Base-by-base conservation (phyloP, 2,329 filamentous ascomycete genomes). In the Aureobasidium sp. region DNA sequence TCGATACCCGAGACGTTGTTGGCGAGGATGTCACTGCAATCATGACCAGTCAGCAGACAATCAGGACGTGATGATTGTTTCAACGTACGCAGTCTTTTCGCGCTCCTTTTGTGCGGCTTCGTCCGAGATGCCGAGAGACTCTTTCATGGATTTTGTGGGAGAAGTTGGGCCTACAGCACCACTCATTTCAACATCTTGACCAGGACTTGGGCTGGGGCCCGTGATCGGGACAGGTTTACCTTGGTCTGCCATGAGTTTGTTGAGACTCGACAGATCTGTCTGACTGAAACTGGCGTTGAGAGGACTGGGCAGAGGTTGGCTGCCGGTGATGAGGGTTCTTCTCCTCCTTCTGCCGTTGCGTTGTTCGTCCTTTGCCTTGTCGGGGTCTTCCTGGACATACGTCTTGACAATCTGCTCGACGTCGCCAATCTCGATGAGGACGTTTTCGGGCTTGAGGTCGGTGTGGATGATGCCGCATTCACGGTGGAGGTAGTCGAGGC, bases 381-480 rank as follows among this genome's bases (percentile, higher is more conserved):
- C 69, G 17, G 74, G 52, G 45, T 93, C 87, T 57, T 84, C 88
- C 71, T 95, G 91, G 53, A 98, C 91, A 59, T 94, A 91, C 56
- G 88, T 90, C 72, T 95, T 91, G 55, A 98, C 93, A 58, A 97
- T 97, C 70, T 97, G 89, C 74, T 98, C 93, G 45, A 98, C 93
- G 63, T 98, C 93, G 60, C 93, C 93, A 65, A 98, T 97, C 72
- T 98, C 93, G 67, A 98, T 97, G 60, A 98, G 77, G 27, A 98
- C 93, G 66, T 98, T 98, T 69, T 98, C 93, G 42, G 93, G 93
- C 71, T 98, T 96, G 62, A 97, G 74, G 67, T 96, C 91, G 56
- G 93, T 97, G 71, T 98, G 93, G 65, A 98, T 96, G 72, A 98
- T 97, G 66, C 93, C 93, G 71, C 93, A 98, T 72, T 98, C 91